Percentiles rank a stretch among this genome's conserved stretches.
Evolutionary conservation across 208 protist species (phyloP).

Genomic region (Crithidia thermophila): DNA sequence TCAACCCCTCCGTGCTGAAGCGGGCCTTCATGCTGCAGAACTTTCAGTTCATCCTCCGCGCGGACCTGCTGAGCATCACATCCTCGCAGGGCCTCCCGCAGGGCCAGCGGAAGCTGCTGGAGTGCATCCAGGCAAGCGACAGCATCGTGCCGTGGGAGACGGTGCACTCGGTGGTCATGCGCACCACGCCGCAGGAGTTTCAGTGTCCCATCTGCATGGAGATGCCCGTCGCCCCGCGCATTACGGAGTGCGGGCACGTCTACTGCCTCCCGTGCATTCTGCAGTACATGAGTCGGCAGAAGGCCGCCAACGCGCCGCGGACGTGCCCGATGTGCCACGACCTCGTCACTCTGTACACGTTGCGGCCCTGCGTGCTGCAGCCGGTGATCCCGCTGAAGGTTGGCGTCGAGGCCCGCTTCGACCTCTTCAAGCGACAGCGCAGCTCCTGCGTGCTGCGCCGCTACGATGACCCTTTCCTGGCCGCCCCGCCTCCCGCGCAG

Average conservation of each 20-base stretch:
- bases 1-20: constrained; percentile 55
- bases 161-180: constrained; percentile 84
- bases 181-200: constrained; percentile 68
- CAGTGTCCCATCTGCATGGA: constrained; percentile 89
- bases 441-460: constrained; percentile 68
- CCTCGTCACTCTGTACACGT: constrained; percentile 41
- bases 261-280: constrained; percentile 84
- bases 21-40: constrained; percentile 88
- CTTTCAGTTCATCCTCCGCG: constrained; percentile 87
- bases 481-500: background rate
- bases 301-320: constrained; percentile 47
- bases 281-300: constrained; percentile 61
- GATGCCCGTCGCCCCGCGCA: constrained; percentile 61
- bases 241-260: constrained; percentile 87
- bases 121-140: constrained; percentile 62
- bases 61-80: constrained; percentile 53
- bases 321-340: constrained; percentile 82
- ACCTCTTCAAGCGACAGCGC: constrained; percentile 62
- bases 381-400: constrained; percentile 33
- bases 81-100: constrained; percentile 50
- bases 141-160: constrained; percentile 72
- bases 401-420: constrained; percentile 54
- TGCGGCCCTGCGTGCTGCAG: constrained; percentile 71
- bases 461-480: constrained; percentile 58
- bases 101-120: constrained; percentile 57